These are phyloP conservation scores for Fusarium albosuccineum DNA, from an alignment of 2,329 filamentous ascomycete genomes.

Conservation along the genomic window DNA sequence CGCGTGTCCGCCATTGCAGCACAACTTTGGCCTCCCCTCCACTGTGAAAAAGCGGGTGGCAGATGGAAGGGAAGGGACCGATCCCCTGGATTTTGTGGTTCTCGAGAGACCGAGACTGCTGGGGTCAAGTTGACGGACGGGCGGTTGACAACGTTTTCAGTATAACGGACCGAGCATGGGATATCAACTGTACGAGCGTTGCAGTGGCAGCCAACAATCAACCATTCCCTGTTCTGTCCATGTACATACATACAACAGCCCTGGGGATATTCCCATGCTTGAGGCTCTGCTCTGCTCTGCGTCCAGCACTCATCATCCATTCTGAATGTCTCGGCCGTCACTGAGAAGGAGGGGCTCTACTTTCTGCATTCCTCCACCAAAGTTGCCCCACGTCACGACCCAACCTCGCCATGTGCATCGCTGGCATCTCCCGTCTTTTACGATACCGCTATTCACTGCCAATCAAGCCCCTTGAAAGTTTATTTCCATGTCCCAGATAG, in stretches of 20 bases:
- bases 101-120: conserved; percentile 9
- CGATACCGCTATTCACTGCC: not conserved
- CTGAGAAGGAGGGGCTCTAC: conserved; percentile 1
- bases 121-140: not conserved
- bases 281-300: not conserved
- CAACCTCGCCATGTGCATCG: not conserved
- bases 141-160: not conserved
- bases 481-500: conserved; percentile 4
- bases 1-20: conserved; percentile 27
- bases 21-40: conserved; percentile 21
- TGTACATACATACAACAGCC: too few relatives aligned
- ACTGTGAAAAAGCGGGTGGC: conserved; percentile 6
- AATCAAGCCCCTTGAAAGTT: conserved; percentile 9
- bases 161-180: not conserved
- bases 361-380: not conserved
- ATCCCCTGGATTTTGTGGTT: conserved; percentile 20
- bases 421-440: not conserved
- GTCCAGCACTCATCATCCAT: not conserved
- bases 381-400: conserved; percentile 2
- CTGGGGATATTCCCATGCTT: not conserved
- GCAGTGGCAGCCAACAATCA: too few relatives aligned
- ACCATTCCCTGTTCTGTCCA: too few relatives aligned
- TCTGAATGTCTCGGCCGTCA: not conserved
- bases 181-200: too few relatives aligned
- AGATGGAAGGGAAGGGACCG: conserved; percentile 2